A percentile compares a stretch with the other conserved stretches of the same genome.
Conservation (phyloP, 2,329 filamentous ascomycete species). For the Pseudogymnoascus sp. region DNA sequence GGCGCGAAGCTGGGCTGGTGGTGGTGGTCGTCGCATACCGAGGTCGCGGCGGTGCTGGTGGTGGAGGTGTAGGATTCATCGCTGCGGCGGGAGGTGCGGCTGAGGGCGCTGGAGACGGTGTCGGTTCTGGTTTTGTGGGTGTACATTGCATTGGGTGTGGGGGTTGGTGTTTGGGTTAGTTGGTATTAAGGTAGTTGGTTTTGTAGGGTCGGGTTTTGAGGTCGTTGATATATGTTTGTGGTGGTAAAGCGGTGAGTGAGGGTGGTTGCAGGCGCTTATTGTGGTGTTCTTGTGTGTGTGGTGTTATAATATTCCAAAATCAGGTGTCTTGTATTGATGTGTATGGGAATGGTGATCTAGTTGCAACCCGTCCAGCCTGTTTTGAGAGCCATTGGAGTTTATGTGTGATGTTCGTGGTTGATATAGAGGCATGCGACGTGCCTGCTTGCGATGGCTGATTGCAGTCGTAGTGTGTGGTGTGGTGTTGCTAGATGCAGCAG, state of each 20-base stretch:
- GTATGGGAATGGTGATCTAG: neutral
- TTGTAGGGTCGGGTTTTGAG: neutral
- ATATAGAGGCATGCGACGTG: neutral
- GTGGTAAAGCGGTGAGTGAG: neutral
- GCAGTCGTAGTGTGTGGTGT: neutral
- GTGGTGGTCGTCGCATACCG: conserved; percentile 34
- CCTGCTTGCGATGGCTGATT: neutral
- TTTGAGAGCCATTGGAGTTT: neutral
- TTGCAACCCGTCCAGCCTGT: neutral
- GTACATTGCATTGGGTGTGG: neutral
- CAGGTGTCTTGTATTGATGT: neutral
- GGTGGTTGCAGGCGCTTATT: neutral
- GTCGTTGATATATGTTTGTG: neutral
- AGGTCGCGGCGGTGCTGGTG: conserved; percentile 44
- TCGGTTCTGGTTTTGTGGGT: conserved; percentile 19
- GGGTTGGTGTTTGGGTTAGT: too few species aligned
- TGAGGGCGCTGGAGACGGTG: conserved; percentile 30
- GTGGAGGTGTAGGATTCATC: conserved; percentile 36
- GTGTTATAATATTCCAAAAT: neutral
- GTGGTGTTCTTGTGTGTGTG: neutral
- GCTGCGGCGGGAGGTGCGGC: conserved; percentile 38
- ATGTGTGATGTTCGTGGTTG: neutral
- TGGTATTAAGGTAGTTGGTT: neutral
- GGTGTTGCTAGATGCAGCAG: neutral
- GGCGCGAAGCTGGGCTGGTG: neutral